Conservation (phyloP, 2,329 filamentous ascomycete genomes). For the Aspergillus cejpii region DNA sequence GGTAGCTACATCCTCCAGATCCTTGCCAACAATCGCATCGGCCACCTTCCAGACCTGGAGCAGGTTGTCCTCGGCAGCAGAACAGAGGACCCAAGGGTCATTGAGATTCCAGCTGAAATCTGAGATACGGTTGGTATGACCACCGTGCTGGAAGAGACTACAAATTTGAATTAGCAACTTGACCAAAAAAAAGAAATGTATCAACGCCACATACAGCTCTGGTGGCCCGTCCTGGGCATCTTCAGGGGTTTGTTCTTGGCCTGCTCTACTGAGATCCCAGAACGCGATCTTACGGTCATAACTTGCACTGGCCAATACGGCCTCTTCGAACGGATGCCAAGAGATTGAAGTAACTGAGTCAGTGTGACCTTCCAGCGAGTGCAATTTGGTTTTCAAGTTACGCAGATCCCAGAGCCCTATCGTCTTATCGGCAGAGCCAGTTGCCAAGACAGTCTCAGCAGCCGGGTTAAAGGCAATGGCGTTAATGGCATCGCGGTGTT, state of each 20-base stretch:
- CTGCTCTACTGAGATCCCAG: conserved; percentile 89
- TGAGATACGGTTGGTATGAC: conserved; percentile 91
- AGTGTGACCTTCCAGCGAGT: conserved; percentile 79
- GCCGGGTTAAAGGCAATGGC: conserved; percentile 90
- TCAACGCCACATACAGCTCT: conserved; percentile 63
- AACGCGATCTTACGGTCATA: conserved; percentile 92
- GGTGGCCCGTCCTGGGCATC: conserved; percentile 92
- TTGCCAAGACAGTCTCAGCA: conserved; percentile 83
- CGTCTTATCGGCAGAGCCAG: conserved; percentile 90
- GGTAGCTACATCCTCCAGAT: conserved; percentile 66
- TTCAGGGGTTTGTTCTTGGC: conserved; percentile 90
- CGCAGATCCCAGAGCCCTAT: conserved; percentile 93
- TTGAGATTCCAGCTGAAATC: conserved; percentile 98
- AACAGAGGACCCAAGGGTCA: conserved; percentile 93
- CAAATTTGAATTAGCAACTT: conserved; percentile 4
- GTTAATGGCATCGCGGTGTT: conserved; percentile 90
- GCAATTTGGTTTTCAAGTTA: conserved; percentile 81
- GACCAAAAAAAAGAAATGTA: conserved; percentile 1
- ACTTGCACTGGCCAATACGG: conserved; percentile 81
- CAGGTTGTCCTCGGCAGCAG: conserved; percentile 92
- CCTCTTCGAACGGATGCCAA: conserved; percentile 88
- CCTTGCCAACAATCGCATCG: conserved; percentile 71
- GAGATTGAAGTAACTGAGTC: conserved; percentile 86
- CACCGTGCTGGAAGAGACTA: conserved; percentile 95
- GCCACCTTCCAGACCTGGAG: conserved; percentile 91